Conservation (phyloP, 1,284 basidiomycete species). For the Abortiporus biennis region DNA sequence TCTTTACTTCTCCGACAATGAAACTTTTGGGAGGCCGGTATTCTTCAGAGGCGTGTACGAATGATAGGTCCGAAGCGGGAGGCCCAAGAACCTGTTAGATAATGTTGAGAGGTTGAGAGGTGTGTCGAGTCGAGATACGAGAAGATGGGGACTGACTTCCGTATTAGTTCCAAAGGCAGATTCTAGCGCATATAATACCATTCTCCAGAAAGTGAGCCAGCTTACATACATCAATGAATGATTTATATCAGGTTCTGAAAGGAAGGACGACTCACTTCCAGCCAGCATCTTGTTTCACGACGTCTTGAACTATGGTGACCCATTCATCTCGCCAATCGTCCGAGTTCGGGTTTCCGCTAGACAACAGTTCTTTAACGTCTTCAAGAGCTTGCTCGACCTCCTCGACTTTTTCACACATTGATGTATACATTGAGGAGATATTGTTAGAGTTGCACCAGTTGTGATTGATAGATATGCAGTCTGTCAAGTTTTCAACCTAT, state of each 20-base stretch:
- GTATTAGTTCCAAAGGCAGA: neutral
- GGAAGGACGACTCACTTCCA: slow-evolving; percentile 22
- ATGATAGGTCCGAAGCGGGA: slow-evolving; percentile 8
- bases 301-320: slow-evolving; percentile 24
- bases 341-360: slow-evolving; percentile 4
- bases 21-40: slow-evolving; percentile 17
- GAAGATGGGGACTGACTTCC: neutral
- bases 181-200: slow-evolving; percentile 20
- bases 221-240: slow-evolving; percentile 11
- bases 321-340: slow-evolving; percentile 21
- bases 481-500: slow-evolving; percentile 24
- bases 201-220: slow-evolving; percentile 26
- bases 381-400: slow-evolving; percentile 26
- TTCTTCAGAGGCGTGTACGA: slow-evolving; percentile 15
- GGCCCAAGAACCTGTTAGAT: neutral
- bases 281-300: slow-evolving; percentile 28
- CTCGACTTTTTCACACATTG: slow-evolving; percentile 25
- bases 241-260: neutral
- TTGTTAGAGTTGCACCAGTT: slow-evolving; percentile 29
- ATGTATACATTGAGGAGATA: slow-evolving; percentile 23
- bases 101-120: slow-evolving; percentile 3
- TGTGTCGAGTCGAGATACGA: neutral
- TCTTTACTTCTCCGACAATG: slow-evolving; percentile 11
- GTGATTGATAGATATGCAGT: slow-evolving; percentile 27
- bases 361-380: slow-evolving; percentile 23